Conservation (phyloP, 108 stramenopile species). For the Hondaea fermentalgiana region DNA sequence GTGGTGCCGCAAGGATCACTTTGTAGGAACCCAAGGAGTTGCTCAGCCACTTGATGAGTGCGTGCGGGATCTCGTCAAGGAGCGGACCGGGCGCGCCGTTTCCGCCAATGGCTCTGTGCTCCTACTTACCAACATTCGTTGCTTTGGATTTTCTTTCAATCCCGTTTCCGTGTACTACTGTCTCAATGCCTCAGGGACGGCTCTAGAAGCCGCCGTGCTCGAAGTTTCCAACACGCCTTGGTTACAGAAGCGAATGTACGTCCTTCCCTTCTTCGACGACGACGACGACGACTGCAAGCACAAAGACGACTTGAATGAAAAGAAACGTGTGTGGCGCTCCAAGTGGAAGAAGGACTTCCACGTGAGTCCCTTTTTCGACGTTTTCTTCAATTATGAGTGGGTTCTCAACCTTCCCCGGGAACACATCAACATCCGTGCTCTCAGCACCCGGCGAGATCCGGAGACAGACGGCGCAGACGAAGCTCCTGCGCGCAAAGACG, state of each 20-base stretch:
- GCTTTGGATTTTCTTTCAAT: conserved; percentile 1
- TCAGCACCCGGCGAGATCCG: not conserved
- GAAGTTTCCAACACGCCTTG: conserved; percentile 18
- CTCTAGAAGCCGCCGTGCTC: not conserved
- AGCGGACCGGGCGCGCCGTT: not conserved
- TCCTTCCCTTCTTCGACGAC: not conserved
- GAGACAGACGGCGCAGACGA: not conserved
- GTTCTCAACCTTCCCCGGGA: not conserved
- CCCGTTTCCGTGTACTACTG: conserved; percentile 12
- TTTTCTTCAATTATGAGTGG: not conserved
- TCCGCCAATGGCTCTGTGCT: not conserved
- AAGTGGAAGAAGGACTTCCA: conserved; percentile 20
- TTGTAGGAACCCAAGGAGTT: not conserved
- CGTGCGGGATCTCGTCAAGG: not conserved
- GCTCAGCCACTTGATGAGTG: not conserved
- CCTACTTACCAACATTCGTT: not conserved
- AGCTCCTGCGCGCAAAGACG: not conserved
- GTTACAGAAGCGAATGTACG: not conserved
- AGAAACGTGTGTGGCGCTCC: not conserved
- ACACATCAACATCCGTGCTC: not conserved
- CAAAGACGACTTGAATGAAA: not conserved
- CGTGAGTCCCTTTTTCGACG: conserved; percentile 10
- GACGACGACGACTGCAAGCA: not conserved
- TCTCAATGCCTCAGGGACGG: not conserved
- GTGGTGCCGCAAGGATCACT: not conserved